phyloP scores from a whole-genome alignment of 2,329 filamentous ascomycete species.

The Microdochium nivale region DNA sequence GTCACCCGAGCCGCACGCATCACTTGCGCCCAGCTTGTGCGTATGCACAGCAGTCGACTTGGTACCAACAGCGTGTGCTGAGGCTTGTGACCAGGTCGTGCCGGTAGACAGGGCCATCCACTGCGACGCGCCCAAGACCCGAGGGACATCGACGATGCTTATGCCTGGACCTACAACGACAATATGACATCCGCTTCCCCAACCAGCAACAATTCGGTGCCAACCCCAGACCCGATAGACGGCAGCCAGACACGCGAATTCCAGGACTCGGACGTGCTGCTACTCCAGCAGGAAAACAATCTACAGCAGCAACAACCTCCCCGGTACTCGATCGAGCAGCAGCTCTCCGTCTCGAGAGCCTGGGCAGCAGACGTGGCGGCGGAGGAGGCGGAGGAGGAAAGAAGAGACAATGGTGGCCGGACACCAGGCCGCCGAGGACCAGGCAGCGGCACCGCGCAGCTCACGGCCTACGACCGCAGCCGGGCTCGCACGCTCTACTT shows the following conservation, averaged over 20 bases:
- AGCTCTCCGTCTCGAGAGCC: too few species aligned
- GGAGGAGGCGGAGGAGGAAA: not conserved
- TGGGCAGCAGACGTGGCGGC: not conserved
- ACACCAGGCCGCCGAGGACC: not conserved
- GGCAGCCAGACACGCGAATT: not conserved
- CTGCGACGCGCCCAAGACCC: too few species aligned
- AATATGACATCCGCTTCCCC: too few species aligned
- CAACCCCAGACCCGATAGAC: not conserved
- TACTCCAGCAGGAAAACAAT: not conserved
- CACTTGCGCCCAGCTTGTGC: too few species aligned
- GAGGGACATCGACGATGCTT: too few species aligned
- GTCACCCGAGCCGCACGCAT: too few species aligned
- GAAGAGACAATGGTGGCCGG: not conserved
- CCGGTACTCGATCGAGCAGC: not conserved
- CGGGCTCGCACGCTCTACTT: slow-evolving; percentile 4
- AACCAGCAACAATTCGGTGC: too few species aligned
- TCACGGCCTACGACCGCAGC: slow-evolving; percentile 2
- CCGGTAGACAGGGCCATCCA: not conserved
- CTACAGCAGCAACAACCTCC: too few species aligned
- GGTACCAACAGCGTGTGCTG: too few species aligned
- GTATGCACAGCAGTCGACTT: too few species aligned
- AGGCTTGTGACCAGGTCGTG: not conserved
- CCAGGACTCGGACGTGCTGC: not conserved
- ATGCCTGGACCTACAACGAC: too few species aligned
- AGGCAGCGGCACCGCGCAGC: slow-evolving; percentile 1